phyloP scores from a whole-genome alignment of 352 stramenopile species.

The Globisporangium alternatum region DNA sequence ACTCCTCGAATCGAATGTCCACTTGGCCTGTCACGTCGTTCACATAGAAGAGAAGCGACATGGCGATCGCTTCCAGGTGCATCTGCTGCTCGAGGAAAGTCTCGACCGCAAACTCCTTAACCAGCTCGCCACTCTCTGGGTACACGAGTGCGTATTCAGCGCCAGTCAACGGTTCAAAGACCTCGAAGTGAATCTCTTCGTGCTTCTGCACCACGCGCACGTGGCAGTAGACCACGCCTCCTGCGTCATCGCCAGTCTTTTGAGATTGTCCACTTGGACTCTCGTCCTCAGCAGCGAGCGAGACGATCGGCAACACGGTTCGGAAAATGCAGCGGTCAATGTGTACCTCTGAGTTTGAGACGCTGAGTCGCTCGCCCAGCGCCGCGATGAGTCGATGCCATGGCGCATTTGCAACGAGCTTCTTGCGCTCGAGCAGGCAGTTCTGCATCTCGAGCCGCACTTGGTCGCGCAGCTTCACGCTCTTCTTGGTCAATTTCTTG shows the following conservation, averaged over 20 bases:
- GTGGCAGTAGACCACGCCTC: conserved; percentile 33
- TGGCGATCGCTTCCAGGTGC: conserved; percentile 52
- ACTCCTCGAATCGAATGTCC: conserved; percentile 52
- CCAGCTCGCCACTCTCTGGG: conserved; percentile 46
- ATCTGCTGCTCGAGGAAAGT: conserved; percentile 56
- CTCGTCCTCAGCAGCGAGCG: conserved; percentile 25
- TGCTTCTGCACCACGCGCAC: conserved; percentile 28
- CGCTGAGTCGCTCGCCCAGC: conserved; percentile 32
- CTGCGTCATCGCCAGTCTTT: conserved; percentile 2
- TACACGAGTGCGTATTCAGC: conserved; percentile 36
- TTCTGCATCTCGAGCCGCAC: conserved; percentile 15
- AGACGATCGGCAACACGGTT: conserved; percentile 33
- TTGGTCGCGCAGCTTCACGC: conserved; percentile 29
- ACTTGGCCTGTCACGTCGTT: conserved; percentile 23
- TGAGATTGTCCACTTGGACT: conserved; percentile 7
- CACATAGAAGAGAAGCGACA: conserved; percentile 42
- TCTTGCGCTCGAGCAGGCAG: conserved; percentile 23
- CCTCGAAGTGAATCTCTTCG: conserved; percentile 33
- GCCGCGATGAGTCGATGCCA: conserved; percentile 35
- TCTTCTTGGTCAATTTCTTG: conserved; percentile 24
- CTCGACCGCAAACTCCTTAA: conserved; percentile 55
- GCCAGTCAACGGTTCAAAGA: conserved; percentile 29
- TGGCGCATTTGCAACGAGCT: conserved; percentile 22
- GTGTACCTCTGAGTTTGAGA: conserved; percentile 6
- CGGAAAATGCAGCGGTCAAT: conserved; percentile 50